phyloP scores from a whole-genome alignment of 768 basidiomycete genomes.

The Suillus sp. region DNA sequence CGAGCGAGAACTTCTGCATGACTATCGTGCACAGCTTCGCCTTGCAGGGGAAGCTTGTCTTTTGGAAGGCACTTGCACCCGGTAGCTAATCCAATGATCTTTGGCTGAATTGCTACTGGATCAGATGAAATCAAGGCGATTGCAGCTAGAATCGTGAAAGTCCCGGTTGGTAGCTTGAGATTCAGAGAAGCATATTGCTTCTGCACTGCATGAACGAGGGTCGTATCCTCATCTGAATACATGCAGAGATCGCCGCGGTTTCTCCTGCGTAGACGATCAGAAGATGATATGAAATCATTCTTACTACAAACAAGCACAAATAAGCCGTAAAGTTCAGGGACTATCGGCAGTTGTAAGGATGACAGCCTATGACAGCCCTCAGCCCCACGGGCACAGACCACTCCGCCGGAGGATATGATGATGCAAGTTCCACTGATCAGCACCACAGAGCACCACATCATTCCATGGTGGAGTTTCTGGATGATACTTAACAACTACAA shows the following conservation, averaged over 20 bases:
- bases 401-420: background rate
- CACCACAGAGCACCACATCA: background rate
- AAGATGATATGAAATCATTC: conserved; percentile 6
- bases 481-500: background rate
- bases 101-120: conserved; percentile 28
- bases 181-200: conserved; percentile 46
- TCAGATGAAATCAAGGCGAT: conserved; percentile 48
- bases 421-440: background rate
- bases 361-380: background rate
- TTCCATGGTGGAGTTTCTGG: background rate
- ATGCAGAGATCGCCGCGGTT: conserved; percentile 8
- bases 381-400: background rate
- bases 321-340: too few species aligned
- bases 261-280: background rate
- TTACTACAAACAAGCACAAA: conserved; percentile 20
- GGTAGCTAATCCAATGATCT: conserved; percentile 72
- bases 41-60: conserved; percentile 57
- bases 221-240: conserved; percentile 15
- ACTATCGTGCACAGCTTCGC: conserved; percentile 84
- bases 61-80: conserved; percentile 87
- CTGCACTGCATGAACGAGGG: conserved; percentile 42
- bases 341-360: background rate
- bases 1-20: conserved; percentile 94
- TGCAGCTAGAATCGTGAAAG: conserved; percentile 66
- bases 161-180: conserved; percentile 52